phyloP scores from a whole-genome alignment of 352 stramenopile genomes.

The Paralagenidium karlingii region DNA sequence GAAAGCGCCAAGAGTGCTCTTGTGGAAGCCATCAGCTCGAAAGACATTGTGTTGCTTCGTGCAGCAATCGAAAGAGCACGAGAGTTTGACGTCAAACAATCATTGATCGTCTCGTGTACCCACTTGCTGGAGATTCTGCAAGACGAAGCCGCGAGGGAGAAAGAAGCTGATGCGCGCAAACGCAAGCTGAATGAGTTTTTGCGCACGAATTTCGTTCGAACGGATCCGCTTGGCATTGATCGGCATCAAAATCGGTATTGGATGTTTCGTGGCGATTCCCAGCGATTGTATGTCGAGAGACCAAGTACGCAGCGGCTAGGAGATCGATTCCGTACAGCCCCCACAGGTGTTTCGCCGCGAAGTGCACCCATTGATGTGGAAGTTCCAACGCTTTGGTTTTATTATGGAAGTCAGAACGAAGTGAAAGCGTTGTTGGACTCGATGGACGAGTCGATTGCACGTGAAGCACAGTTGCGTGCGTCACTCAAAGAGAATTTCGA shows the following conservation, averaged over 20 bases:
- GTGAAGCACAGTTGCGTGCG: slow-evolving; percentile 29
- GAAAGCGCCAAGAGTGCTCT: slow-evolving; percentile 48
- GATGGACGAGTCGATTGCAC: slow-evolving; percentile 29
- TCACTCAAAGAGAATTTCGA: slow-evolving; percentile 54
- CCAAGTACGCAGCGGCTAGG: too few relatives aligned
- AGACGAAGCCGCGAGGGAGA: slow-evolving; percentile 43
- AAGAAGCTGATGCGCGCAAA: slow-evolving; percentile 47
- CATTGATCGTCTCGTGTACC: slow-evolving; percentile 52
- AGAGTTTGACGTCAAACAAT: slow-evolving; percentile 44
- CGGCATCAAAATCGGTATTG: slow-evolving; percentile 47
- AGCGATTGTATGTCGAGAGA: slow-evolving; percentile 58
- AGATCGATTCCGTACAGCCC: neutral
- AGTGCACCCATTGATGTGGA: neutral
- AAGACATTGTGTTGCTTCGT: slow-evolving; percentile 36
- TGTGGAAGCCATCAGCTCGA: slow-evolving; percentile 41
- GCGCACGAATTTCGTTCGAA: slow-evolving; percentile 56
- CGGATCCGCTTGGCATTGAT: slow-evolving; percentile 59
- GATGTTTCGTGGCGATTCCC: slow-evolving; percentile 51
- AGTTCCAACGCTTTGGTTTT: slow-evolving; percentile 28
- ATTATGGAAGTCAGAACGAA: slow-evolving; percentile 47
- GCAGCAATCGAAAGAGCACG: slow-evolving; percentile 56
- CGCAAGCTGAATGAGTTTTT: slow-evolving; percentile 46
- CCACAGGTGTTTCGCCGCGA: too few relatives aligned
- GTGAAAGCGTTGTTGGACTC: slow-evolving; percentile 42
- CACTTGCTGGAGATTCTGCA: slow-evolving; percentile 72